Evolutionary conservation across 1,284 basidiomycete species (phyloP).

Genomic region (Trichosporon faecale): DNA sequence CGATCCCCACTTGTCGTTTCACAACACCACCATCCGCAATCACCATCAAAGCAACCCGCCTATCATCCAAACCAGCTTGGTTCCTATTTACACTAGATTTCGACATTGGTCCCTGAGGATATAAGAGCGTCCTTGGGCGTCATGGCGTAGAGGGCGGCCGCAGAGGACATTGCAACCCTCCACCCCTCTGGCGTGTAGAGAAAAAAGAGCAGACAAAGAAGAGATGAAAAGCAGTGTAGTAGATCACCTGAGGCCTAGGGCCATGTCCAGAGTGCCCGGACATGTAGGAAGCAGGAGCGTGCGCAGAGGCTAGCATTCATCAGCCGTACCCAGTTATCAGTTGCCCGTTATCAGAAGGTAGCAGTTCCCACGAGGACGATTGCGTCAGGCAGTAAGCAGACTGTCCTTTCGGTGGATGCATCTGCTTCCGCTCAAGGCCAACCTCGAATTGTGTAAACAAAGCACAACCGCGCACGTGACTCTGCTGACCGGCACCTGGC

Average conservation of each 20-base stretch:
- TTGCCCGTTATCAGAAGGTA: background rate
- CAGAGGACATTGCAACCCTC: constrained; percentile 22
- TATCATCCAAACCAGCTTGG: constrained; percentile 26
- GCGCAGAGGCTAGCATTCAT: background rate
- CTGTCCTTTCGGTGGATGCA: no score
- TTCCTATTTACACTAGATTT: constrained; percentile 28
- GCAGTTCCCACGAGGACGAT: background rate
- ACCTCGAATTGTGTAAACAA: background rate
- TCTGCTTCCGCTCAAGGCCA: background rate
- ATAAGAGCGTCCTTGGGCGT: constrained; percentile 15
- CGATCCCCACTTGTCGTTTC: constrained; percentile 6
- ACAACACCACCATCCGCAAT: constrained; percentile 11
- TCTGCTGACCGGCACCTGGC: background rate
- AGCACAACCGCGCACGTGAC: background rate
- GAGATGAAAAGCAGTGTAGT: constrained; percentile 20
- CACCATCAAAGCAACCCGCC: constrained; percentile 11
- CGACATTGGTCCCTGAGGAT: constrained; percentile 19
- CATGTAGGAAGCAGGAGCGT: background rate
- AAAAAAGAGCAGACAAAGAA: constrained; percentile 22
- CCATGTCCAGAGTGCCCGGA: background rate
- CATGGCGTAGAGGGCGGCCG: constrained; percentile 17
- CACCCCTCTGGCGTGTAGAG: constrained; percentile 24
- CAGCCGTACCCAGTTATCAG: background rate
- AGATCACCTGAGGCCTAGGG: background rate
- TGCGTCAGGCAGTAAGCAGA: no score